phyloP scores from a whole-genome alignment of 2,329 filamentous ascomycete genomes.

The Conoideocrella luteorostrata region DNA sequence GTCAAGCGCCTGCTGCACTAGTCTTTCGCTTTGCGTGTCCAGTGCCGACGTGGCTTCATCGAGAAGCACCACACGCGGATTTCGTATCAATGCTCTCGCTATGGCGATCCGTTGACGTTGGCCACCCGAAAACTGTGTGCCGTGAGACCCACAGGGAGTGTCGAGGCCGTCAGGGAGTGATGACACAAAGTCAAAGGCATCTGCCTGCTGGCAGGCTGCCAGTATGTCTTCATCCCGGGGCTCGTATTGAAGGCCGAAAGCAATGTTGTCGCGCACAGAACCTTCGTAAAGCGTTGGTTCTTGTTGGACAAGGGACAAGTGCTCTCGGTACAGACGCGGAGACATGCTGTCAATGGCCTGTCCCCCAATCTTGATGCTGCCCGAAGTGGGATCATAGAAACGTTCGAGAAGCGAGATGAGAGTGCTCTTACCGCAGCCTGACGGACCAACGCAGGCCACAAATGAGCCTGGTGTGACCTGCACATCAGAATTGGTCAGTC shows the following conservation, averaged over 20 bases:
- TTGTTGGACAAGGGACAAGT: conserved; percentile 19
- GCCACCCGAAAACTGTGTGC: conserved; percentile 47
- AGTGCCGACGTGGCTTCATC: conserved; percentile 53
- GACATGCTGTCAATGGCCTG: no score
- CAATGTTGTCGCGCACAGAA: conserved; percentile 23
- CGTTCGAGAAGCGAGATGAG: conserved; percentile 22
- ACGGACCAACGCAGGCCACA: conserved; percentile 9
- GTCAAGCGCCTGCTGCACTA: conserved; percentile 12
- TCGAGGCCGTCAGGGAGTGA: conserved; percentile 42
- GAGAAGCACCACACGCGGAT: conserved; percentile 44
- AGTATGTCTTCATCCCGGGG: conserved; percentile 15
- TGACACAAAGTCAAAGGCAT: conserved; percentile 50
- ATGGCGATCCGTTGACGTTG: conserved; percentile 51
- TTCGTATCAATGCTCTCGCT: conserved; percentile 45
- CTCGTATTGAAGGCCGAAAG: conserved; percentile 14
- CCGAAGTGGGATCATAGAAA: conserved; percentile 15
- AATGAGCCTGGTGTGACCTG: no score
- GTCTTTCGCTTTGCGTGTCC: conserved; percentile 47
- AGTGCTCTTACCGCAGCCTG: conserved; percentile 21
- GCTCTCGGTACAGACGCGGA: conserved; percentile 14
- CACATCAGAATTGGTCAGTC: no score
- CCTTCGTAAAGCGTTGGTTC: conserved; percentile 25
- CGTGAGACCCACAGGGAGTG: conserved; percentile 44
- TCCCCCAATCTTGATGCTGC: conserved; percentile 5
- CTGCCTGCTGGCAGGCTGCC: conserved; percentile 30